Evolutionary conservation across 345 rosid genomes (phyloP), one percentile per base, ranked within the genome.

Genomic region (Laguncularia racemosa): DNA sequence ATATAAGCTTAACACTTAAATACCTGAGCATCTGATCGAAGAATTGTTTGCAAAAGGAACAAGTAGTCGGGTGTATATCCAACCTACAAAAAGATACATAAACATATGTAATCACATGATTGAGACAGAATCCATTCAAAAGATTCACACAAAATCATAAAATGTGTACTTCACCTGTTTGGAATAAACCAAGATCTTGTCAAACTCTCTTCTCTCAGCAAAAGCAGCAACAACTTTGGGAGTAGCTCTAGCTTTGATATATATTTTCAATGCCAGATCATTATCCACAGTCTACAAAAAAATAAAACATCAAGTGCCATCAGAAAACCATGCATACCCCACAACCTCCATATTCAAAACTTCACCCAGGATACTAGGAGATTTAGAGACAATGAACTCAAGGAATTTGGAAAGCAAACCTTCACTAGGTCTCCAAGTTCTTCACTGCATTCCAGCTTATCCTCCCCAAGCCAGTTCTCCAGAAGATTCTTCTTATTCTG

Each of bases 161-260:
- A 33, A 6, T 33, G 40, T 33, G 11, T n/a, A n/a, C 14, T 51
- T 57, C 60, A 90, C 99, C 92, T 93, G 93, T 86, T 95, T 84
- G 2, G 97, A 85, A 75, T 95, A 95, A 54, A 85, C 82, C 73
- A 90, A 65, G 60, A 95, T 95, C 67, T 90, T 90, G 75, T 95
- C 97, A 60, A 90, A 95, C 83, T 95, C 99, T 73, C 93, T 84
- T 67, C 95, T 67, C 75, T 95, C 99, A 28, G 96, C 99, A 74
- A 95, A 90, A 69, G 99, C 99, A 26, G 97, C 97, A 64, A 95
- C 95, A 73, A 95, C 99, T 78, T 95, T 95, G 44, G 99, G 96
- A 54, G 97, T 84, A 19, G 95, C 96, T 68, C 91, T 77, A 38
- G 99, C 99, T 81, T 90, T 95, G 61, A 90, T 88, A 70, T 85